phyloP scores from a whole-genome alignment of 768 basidiomycete genomes.

The Serendipita vermifera region DNA sequence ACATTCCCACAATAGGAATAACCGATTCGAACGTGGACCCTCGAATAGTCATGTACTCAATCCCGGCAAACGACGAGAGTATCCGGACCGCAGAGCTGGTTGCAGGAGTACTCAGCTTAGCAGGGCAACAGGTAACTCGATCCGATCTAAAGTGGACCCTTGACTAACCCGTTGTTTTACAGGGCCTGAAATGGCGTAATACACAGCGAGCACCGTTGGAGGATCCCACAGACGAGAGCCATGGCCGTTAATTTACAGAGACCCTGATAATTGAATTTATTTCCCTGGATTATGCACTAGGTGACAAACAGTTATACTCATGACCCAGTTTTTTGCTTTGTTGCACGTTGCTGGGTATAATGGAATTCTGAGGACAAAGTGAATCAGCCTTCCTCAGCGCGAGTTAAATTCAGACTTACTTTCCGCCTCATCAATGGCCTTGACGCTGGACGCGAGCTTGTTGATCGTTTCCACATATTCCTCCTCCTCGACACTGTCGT shows the following conservation, averaged over 20 bases:
- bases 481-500: constrained; percentile 94
- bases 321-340: not conserved
- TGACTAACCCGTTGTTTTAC: too few relatives aligned
- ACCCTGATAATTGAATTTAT: not conserved
- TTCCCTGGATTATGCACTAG: not conserved
- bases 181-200: too few relatives aligned
- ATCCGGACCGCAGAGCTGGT: constrained; percentile 82
- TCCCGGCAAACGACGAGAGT: constrained; percentile 96
- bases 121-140: constrained; percentile 42
- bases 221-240: not conserved
- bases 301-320: not conserved
- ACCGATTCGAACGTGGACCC: constrained; percentile 95
- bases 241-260: not conserved
- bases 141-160: too few relatives aligned
- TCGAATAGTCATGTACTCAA: constrained; percentile 92
- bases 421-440: constrained; percentile 78
- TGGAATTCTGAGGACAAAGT: constrained; percentile 12
- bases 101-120: constrained; percentile 79
- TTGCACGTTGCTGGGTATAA: constrained; percentile 11
- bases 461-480: constrained; percentile 94
- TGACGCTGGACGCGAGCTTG: constrained; percentile 78
- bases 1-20: constrained; percentile 88
- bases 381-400: not conserved
- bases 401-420: constrained; percentile 36
- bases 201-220: not conserved